phyloP scores from a whole-genome alignment of 1,139 yeast genomes.

The Candida neerlandica region DNA sequence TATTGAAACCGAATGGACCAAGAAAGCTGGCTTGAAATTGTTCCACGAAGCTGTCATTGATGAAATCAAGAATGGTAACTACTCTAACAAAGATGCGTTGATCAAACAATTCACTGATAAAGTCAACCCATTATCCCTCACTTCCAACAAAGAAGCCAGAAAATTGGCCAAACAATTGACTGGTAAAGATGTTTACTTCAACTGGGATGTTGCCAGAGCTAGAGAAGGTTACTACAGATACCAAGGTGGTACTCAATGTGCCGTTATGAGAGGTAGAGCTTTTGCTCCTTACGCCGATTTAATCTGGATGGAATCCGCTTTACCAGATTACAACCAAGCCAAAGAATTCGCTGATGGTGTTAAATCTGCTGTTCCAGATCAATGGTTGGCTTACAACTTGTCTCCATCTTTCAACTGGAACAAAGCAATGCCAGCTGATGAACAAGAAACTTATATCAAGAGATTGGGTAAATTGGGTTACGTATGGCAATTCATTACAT shows the following conservation, averaged over 20 bases:
- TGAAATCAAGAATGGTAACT: slow-evolving; percentile 65
- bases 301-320: slow-evolving; percentile 98
- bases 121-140: slow-evolving; percentile 74
- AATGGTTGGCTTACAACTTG: slow-evolving; percentile 95
- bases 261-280: slow-evolving; percentile 95
- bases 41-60: slow-evolving; percentile 92
- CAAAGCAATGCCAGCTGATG: slow-evolving; percentile 83
- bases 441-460: slow-evolving; percentile 88
- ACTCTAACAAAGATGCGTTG: slow-evolving; percentile 65
- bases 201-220: slow-evolving; percentile 96
- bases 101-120: slow-evolving; percentile 66
- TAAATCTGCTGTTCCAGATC: slow-evolving; percentile 75
- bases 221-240: slow-evolving; percentile 98
- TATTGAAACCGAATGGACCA: slow-evolving; percentile 83
- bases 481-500: slow-evolving; percentile 97
- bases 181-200: slow-evolving; percentile 85
- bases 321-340: slow-evolving; percentile 93
- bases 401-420: slow-evolving; percentile 99
- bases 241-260: slow-evolving; percentile 96
- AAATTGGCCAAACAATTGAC: slow-evolving; percentile 72
- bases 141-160: slow-evolving; percentile 81
- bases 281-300: slow-evolving; percentile 94
- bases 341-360: slow-evolving; percentile 94
- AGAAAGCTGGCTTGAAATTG: slow-evolving; percentile 81
- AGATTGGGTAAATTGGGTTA: slow-evolving; percentile 89